Percentiles rank a stretch among this genome's conserved stretches.
Conservation (phyloP, 2,329 filamentous ascomycete genomes). For the Cytospora chrysosperma region DNA sequence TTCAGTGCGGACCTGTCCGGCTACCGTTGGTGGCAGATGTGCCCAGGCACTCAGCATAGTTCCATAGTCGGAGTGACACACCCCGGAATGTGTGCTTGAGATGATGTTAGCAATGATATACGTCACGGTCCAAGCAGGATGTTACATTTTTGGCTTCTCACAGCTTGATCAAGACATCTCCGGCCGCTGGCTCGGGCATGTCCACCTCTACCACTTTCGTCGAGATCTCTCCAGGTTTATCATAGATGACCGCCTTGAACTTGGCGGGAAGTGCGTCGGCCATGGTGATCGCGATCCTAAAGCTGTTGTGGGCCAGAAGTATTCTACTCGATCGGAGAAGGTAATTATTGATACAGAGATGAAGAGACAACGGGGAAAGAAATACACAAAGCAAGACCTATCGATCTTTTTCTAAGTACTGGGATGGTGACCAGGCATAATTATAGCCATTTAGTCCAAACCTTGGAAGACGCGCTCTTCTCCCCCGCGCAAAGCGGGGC, state of each 20-base stretch:
- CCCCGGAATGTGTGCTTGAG: constrained; percentile 27
- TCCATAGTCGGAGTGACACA: constrained; percentile 26
- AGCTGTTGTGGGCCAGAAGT: too few relatives aligned
- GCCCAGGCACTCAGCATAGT: constrained; percentile 24
- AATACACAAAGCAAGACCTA: too few relatives aligned
- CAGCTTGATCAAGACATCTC: constrained; percentile 23
- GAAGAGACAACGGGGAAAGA: too few relatives aligned
- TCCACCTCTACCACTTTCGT: constrained; percentile 22
- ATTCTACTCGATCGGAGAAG: not conserved
- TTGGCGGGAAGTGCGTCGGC: constrained; percentile 13
- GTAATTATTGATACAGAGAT: too few relatives aligned
- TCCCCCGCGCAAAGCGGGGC: too few relatives aligned
- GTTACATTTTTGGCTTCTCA: not conserved
- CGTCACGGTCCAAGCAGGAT: not conserved
- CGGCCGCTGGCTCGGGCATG: constrained; percentile 18
- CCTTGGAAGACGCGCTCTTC: too few relatives aligned
- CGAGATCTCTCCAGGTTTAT: constrained; percentile 21
- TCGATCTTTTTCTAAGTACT: too few relatives aligned
- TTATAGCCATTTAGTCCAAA: too few relatives aligned
- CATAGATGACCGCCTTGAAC: constrained; percentile 19
- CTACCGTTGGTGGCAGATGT: constrained; percentile 23
- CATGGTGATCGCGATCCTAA: constrained; percentile 2
- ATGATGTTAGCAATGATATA: not conserved
- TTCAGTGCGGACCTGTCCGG: constrained; percentile 22
- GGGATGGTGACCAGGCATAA: too few relatives aligned